These are phyloP conservation scores for Lactifluus piperatus DNA, from an alignment of 768 basidiomycete genomes.

Conservation along the genomic window DNA sequence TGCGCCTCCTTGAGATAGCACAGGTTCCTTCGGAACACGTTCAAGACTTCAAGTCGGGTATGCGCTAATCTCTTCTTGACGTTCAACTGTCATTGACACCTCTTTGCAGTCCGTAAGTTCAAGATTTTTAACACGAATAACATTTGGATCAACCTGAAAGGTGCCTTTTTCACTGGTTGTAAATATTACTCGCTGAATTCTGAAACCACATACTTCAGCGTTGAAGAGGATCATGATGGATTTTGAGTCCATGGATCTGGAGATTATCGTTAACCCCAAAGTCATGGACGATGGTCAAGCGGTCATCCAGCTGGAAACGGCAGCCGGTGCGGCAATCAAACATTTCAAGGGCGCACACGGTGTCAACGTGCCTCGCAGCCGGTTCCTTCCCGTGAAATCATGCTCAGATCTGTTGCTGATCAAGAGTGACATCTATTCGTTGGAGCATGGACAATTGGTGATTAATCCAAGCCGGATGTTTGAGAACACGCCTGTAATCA, in stretches of 20 bases:
- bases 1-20: constrained; percentile 87
- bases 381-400: constrained; percentile 88
- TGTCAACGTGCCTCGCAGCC: constrained; percentile 88
- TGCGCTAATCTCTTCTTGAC: not conserved
- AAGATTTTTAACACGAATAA: constrained; percentile 91
- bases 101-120: constrained; percentile 65
- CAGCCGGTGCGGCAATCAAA: constrained; percentile 90
- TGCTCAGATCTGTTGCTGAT: constrained; percentile 85
- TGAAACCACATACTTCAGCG: constrained; percentile 35
- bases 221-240: constrained; percentile 94
- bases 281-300: constrained; percentile 77
- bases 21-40: constrained; percentile 91
- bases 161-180: constrained; percentile 26
- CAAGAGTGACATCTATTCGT: constrained; percentile 88
- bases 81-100: not conserved
- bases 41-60: constrained; percentile 86
- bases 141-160: constrained; percentile 70
- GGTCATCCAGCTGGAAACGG: constrained; percentile 53
- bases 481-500: constrained; percentile 87
- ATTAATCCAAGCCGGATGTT: constrained; percentile 82
- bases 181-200: not conserved
- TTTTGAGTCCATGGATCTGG: constrained; percentile 76
- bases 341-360: constrained; percentile 89
- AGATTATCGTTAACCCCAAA: constrained; percentile 94
- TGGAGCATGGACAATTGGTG: constrained; percentile 80